Conservation (phyloP, 768 basidiomycete species). For the Hortiboletus campestris region DNA sequence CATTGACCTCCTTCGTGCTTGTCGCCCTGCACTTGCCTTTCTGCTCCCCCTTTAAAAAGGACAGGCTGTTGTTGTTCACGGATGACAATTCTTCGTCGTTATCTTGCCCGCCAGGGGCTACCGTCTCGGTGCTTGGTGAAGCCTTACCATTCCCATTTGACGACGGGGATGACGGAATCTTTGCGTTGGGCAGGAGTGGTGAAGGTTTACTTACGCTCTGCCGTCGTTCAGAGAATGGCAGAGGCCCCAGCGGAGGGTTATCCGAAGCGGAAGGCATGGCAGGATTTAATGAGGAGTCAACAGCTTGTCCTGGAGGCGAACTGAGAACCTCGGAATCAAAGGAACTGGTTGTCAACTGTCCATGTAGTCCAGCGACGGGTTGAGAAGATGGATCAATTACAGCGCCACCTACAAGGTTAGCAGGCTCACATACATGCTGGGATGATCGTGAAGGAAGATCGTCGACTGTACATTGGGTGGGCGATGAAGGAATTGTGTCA, state of each 20-base stretch:
- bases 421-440: constrained; percentile 10
- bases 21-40: constrained; percentile 37
- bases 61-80: not conserved
- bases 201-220: constrained; percentile 33
- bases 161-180: constrained; percentile 17
- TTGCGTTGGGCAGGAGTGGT: constrained; percentile 3
- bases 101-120: not conserved
- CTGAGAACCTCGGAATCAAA: not conserved
- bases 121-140: constrained; percentile 3
- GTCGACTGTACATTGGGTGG: constrained; percentile 13
- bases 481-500: constrained; percentile 9
- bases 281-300: constrained; percentile 1
- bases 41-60: not conserved
- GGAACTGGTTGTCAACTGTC: constrained; percentile 2
- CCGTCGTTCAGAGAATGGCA: constrained; percentile 37
- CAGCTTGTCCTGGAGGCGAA: constrained; percentile 1
- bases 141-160: constrained; percentile 23
- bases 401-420: not conserved
- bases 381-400: constrained; percentile 2
- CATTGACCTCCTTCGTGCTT: not conserved
- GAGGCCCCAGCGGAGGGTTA: constrained; percentile 20
- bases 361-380: not conserved
- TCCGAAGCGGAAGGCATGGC: not conserved
- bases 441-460: constrained; percentile 26
- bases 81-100: not conserved